Percentiles rank a stretch among this genome's conserved stretches.
phyloP scores from a whole-genome alignment of 257 asterid species.

The Ligustrum vulgare region DNA sequence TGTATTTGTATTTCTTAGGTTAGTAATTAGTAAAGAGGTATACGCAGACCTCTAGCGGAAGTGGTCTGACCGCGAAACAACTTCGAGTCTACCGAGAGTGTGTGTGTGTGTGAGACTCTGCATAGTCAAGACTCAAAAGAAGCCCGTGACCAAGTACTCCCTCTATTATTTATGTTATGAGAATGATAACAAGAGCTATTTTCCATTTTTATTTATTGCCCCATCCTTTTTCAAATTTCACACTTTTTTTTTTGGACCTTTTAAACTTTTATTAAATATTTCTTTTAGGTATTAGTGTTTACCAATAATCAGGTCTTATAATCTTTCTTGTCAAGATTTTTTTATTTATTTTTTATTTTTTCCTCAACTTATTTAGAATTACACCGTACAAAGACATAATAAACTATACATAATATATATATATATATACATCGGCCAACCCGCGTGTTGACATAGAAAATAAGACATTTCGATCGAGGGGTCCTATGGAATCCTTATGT shows the following conservation, averaged over 20 bases:
- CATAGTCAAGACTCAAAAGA: conserved; percentile 51
- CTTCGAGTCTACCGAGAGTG: background rate
- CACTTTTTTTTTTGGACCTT: background rate
- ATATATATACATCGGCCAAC: too few relatives aligned
- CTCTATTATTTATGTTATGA: conserved; percentile 40
- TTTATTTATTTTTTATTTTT: too few relatives aligned
- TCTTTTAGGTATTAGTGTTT: background rate
- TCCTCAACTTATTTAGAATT: too few relatives aligned
- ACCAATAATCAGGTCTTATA: background rate
- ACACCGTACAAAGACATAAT: too few relatives aligned
- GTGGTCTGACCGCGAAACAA: background rate
- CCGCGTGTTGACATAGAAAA: too few relatives aligned
- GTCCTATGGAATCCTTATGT: too few relatives aligned
- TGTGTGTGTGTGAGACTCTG: conserved; percentile 24
- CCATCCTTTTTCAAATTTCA: conserved; percentile 10
- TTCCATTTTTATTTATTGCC: conserved; percentile 33
- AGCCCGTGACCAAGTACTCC: conserved; percentile 64
- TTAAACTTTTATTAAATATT: background rate
- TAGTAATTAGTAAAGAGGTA: too few relatives aligned
- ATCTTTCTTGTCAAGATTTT: background rate
- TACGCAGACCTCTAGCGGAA: too few relatives aligned
- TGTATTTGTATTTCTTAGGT: too few relatives aligned
- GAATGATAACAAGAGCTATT: conserved; percentile 38
- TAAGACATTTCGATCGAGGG: too few relatives aligned
- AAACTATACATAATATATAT: too few relatives aligned